Conservation (phyloP, 345 rosid genomes). For the Salix exigua region DNA sequence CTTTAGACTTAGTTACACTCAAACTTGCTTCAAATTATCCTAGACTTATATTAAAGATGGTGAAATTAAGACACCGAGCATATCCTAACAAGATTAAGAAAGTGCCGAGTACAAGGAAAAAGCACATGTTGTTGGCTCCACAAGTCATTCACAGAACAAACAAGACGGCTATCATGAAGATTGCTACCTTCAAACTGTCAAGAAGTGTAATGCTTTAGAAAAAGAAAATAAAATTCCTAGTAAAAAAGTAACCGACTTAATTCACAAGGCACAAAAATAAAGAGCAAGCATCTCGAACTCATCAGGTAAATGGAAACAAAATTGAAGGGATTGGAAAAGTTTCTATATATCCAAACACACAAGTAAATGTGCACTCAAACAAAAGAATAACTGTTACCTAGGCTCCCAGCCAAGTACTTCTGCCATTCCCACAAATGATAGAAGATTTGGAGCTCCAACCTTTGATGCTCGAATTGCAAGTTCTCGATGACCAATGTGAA, state of each 20-base stretch:
- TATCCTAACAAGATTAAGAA: too few relatives aligned
- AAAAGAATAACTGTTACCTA: constrained; percentile 42
- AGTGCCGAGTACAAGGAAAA: background rate
- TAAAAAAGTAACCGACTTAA: background rate
- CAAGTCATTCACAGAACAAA: too few relatives aligned
- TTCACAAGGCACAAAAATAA: background rate
- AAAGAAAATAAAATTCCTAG: too few relatives aligned
- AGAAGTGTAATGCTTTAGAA: background rate
- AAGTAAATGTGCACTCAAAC: background rate
- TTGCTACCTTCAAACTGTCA: background rate
- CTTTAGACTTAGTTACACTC: background rate
- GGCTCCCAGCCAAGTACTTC: constrained; percentile 95
- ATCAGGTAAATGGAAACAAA: background rate
- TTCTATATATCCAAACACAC: background rate
- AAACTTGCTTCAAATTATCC: background rate
- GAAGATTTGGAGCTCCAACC: constrained; percentile 68
- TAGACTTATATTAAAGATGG: background rate
- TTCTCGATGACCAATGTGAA: constrained; percentile 90
- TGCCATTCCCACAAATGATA: constrained; percentile 90
- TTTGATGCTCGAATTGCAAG: constrained; percentile 91
- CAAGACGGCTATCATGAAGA: background rate
- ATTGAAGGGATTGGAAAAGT: background rate
- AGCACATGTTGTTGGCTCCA: background rate
- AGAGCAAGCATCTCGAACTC: background rate
- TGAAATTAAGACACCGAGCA: background rate